Conservation (phyloP, 2,329 filamentous ascomycete species). For the Rachicladosporium sp. region DNA sequence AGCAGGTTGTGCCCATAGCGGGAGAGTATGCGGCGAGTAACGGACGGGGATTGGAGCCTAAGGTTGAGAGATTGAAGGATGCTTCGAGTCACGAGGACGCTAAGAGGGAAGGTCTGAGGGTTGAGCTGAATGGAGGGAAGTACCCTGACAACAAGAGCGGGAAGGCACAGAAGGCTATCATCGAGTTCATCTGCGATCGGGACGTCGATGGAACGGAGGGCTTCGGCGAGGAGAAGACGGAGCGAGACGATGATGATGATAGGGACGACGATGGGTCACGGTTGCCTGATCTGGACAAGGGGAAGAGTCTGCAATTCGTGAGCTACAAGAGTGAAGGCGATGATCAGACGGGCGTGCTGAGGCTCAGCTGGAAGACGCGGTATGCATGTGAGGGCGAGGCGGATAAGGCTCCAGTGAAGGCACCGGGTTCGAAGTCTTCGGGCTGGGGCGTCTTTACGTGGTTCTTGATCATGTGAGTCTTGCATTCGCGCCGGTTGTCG, state of each 20-base stretch:
- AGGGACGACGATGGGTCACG: slow-evolving; percentile 17
- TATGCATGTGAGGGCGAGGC: slow-evolving; percentile 60
- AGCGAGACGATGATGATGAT: slow-evolving; percentile 23
- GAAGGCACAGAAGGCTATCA: slow-evolving; percentile 57
- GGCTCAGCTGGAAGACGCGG: slow-evolving; percentile 76
- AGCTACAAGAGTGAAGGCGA: slow-evolving; percentile 54
- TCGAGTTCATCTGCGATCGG: slow-evolving; percentile 74
- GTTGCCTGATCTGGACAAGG: slow-evolving; percentile 34
- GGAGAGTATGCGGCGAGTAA: slow-evolving; percentile 52
- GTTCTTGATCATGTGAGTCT: slow-evolving; percentile 77
- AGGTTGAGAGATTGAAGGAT: slow-evolving; percentile 52
- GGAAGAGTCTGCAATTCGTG: slow-evolving; percentile 60
- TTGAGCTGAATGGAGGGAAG: slow-evolving; percentile 52
- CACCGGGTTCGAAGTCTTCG: slow-evolving; percentile 31
- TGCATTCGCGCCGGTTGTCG: neutral
- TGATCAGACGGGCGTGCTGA: slow-evolving; percentile 49
- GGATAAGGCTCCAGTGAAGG: slow-evolving; percentile 18
- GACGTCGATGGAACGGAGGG: slow-evolving; percentile 60
- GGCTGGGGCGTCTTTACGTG: slow-evolving; percentile 97
- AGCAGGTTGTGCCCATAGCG: slow-evolving; percentile 58
- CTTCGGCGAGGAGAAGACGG: slow-evolving; percentile 49
- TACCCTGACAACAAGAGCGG: slow-evolving; percentile 39
- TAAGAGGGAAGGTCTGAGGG: slow-evolving; percentile 56
- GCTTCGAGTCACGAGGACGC: slow-evolving; percentile 53
- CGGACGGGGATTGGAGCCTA: slow-evolving; percentile 50